Evolutionary conservation across 495 filamentous ascomycete species (phyloP).

Genomic region (Lepraria neglecta): DNA sequence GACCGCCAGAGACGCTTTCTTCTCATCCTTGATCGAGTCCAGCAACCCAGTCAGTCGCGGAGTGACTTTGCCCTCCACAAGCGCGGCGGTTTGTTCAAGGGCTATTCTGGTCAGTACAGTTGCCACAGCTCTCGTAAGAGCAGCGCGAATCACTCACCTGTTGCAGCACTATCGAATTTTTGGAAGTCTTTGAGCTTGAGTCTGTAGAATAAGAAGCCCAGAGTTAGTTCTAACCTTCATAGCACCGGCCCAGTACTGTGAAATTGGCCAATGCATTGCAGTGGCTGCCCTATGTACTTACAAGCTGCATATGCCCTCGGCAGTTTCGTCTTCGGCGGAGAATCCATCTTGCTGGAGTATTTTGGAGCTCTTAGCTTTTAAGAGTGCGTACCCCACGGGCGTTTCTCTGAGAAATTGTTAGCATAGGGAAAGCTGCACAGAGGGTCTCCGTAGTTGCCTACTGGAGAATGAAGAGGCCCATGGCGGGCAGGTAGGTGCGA

Average conservation of each 20-base stretch:
- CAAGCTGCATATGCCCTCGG: constrained; percentile 82
- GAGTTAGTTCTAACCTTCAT: constrained; percentile 30
- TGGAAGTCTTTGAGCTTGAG: constrained; percentile 93
- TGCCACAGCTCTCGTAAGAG: not conserved
- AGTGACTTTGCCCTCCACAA: constrained; percentile 94
- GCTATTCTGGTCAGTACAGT: constrained; percentile 39
- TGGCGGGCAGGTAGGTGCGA: constrained; percentile 8
- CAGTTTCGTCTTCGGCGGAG: constrained; percentile 62
- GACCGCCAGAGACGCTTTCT: constrained; percentile 92
- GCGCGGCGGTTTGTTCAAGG: constrained; percentile 76
- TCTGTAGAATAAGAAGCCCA: constrained; percentile 40
- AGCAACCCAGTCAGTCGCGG: constrained; percentile 77
- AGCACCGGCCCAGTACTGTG: constrained; percentile 5
- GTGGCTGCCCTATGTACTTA: constrained; percentile 44
- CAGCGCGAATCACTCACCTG: constrained; percentile 18
- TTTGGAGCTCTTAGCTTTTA: constrained; percentile 98
- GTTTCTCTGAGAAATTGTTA: constrained; percentile 65
- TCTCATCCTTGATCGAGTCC: constrained; percentile 90
- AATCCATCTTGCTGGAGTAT: constrained; percentile 80
- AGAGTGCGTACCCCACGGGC: constrained; percentile 90
- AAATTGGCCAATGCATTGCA: not conserved
- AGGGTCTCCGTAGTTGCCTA: constrained; percentile 8
- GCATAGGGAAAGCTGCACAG: constrained; percentile 60
- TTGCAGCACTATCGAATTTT: constrained; percentile 89
- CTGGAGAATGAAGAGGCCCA: constrained; percentile 29